Conservation (phyloP, 805 yeast genomes). For the Middelhovenomyces tepae region DNA sequence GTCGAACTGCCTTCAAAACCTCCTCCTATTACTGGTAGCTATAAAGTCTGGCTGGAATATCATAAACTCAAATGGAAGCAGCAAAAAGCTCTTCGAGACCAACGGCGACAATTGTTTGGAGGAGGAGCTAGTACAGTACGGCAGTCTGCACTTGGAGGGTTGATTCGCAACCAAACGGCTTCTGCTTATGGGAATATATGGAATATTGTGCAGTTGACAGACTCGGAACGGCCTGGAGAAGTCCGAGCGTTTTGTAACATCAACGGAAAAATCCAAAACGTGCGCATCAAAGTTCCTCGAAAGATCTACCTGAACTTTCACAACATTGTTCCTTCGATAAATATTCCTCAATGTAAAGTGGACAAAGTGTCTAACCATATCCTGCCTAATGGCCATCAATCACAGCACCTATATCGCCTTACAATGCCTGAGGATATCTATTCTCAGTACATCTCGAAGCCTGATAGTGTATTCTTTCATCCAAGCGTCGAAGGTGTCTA, state of each 20-base stretch:
- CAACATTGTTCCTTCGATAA: conserved; percentile 32
- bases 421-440: conserved; percentile 60
- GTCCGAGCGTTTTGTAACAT: conserved; percentile 63
- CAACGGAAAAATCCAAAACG: conserved; percentile 62
- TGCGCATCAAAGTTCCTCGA: conserved; percentile 67
- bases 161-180: conserved; percentile 73
- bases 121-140: conserved; percentile 38
- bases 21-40: conserved; percentile 30
- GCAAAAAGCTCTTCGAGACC: conserved; percentile 60
- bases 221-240: conserved; percentile 49
- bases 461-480: conserved; percentile 56
- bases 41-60: conserved; percentile 45
- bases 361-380: conserved; percentile 47
- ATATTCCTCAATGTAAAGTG: conserved; percentile 43
- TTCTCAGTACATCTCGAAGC: conserved; percentile 44
- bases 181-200: conserved; percentile 60
- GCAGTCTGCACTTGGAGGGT: conserved; percentile 45
- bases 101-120: conserved; percentile 78
- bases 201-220: conserved; percentile 70
- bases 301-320: conserved; percentile 61
- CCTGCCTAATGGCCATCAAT: conserved; percentile 58
- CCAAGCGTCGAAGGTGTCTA: conserved; percentile 58
- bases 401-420: conserved; percentile 46
- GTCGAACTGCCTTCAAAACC: conserved; percentile 24
- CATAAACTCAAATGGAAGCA: conserved; percentile 84